Evolutionary conservation across 352 stramenopile species (phyloP), one percentile per base, ranked within the genome.

Genomic region (Thraustochytrium striatum): DNA sequence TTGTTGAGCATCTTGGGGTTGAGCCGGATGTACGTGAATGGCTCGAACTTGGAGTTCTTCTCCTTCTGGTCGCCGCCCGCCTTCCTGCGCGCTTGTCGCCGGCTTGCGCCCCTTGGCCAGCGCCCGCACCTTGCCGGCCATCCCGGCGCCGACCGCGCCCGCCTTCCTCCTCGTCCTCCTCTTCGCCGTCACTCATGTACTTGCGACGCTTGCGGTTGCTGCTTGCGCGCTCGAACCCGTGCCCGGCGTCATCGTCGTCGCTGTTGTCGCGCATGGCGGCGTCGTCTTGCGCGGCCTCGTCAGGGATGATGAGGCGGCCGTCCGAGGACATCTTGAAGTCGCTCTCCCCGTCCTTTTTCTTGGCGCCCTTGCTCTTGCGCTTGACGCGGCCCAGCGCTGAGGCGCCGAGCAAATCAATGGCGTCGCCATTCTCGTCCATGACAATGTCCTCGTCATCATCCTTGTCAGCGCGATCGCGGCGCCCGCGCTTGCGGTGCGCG

Each of bases 1-100:
- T 39, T 86, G 41, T 88, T 97, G 55, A 95, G 87, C 57, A 83
- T 86, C 83, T 96, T 97, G 21, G 92, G 92, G 86, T 98, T 92
- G 57, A 98, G 86, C 68, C 94, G 94, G 78, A 98, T 96, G 87
- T 97, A 98, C 8, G 95, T 94, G 85, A 98, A 98, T 65, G 95
- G 95, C 83, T 98, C 94, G 36, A 97, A 92, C 86, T 97, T 97
- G 84, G 88, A 85, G 32, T 91, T 91, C 89, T 98, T 97, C 84
- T 95, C 96, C 87, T 94, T 97, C 35, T 97, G 88, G 85, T 98
- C 95, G 62, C 95, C 95, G 30, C 92, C 92, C 21, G 94, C 93
- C 86, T 98, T 98, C 16, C 28, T 61, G 57, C 11, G n/a, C 36
- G 21, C 8, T 65, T 11, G 58, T 68, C 19, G 5, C n/a, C 52